phyloP scores from a whole-genome alignment of 768 basidiomycete genomes.

The Lactifluus hygrophoroides region DNA sequence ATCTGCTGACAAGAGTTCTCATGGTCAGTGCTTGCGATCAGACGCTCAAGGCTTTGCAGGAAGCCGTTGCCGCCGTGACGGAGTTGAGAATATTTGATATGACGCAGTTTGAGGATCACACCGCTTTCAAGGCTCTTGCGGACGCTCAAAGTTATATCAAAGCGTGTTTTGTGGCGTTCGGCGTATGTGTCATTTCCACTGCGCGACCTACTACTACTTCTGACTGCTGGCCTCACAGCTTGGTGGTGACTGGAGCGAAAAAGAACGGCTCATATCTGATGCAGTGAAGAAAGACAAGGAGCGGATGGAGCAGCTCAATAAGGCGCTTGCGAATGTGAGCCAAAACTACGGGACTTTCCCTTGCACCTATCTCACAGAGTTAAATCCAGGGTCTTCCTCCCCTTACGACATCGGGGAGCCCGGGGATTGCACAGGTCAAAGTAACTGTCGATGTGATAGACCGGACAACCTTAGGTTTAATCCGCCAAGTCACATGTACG shows the following conservation, averaged over 20 bases:
- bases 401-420: neutral
- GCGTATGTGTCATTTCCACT: neutral
- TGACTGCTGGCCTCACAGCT: neutral
- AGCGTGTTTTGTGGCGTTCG: slow-evolving; percentile 1
- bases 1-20: neutral
- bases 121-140: neutral
- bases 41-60: neutral
- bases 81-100: slow-evolving; percentile 8
- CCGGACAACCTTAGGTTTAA: neutral
- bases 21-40: slow-evolving; percentile 6
- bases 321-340: neutral
- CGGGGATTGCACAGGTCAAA: neutral
- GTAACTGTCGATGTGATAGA: neutral
- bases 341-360: no score
- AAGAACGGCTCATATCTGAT: neutral
- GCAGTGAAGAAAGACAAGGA: slow-evolving; percentile 2
- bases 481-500: neutral
- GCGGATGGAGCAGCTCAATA: slow-evolving; percentile 9
- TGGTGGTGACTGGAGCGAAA: neutral
- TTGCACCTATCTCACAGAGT: neutral
- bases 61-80: slow-evolving; percentile 1
- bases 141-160: neutral
- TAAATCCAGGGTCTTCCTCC: neutral
- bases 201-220: neutral
- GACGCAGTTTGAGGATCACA: slow-evolving; percentile 1